Percentiles rank a stretch among this genome's conserved stretches.
phyloP scores from a whole-genome alignment of 495 filamentous ascomycete species.

The Penicillium coffeae region DNA sequence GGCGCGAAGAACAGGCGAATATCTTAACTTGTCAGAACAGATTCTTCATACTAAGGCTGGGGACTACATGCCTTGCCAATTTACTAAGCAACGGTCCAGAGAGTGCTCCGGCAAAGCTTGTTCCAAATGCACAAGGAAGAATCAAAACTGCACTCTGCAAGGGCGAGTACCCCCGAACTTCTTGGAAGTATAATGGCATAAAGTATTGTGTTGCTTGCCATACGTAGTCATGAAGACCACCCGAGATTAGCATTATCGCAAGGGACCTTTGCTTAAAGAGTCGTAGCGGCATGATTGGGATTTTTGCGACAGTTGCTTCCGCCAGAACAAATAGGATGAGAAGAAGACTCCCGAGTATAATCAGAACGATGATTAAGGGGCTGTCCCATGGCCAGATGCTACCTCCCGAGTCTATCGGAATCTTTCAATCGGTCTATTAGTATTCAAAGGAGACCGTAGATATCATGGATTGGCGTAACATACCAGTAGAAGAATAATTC shows the following conservation, averaged over 20 bases:
- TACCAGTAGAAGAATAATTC: conserved; percentile 46
- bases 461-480: neutral
- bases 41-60: conserved; percentile 44
- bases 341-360: conserved; percentile 42
- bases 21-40: conserved; percentile 23
- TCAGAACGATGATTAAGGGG: conserved; percentile 54
- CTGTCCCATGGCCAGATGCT: conserved; percentile 54
- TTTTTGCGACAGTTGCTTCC: conserved; percentile 49
- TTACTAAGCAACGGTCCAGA: conserved; percentile 53
- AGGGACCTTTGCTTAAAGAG: conserved; percentile 21
- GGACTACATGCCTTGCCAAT: conserved; percentile 40
- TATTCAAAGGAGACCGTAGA: neutral
- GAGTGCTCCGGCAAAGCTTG: conserved; percentile 6
- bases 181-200: conserved; percentile 48
- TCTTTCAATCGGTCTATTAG: conserved; percentile 11
- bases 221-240: conserved; percentile 30
- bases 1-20: neutral
- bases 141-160: conserved; percentile 8
- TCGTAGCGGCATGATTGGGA: conserved; percentile 51
- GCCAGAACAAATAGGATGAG: conserved; percentile 45
- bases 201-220: conserved; percentile 52
- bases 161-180: conserved; percentile 39
- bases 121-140: conserved; percentile 2
- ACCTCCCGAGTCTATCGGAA: conserved; percentile 57
- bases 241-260: conserved; percentile 44